These are phyloP conservation scores for Porphyrellus sp. DNA, from an alignment of 1,284 basidiomycete species.

Conservation along the genomic window DNA sequence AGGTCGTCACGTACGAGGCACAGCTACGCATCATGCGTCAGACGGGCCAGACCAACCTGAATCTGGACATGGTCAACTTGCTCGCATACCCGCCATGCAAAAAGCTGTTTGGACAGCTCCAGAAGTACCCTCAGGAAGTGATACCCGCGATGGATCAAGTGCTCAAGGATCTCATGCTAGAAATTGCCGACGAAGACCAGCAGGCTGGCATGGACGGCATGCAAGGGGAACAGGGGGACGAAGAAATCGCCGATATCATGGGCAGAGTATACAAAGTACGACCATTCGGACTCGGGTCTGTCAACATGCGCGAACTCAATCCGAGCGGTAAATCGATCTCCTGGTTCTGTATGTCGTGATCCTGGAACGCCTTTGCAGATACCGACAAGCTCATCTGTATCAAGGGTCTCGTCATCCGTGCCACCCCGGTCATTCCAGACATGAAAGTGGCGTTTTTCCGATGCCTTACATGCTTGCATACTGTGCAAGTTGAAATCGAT, in stretches of 20 bases:
- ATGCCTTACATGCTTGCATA: conserved; percentile 94
- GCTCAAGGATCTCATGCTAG: conserved; percentile 86
- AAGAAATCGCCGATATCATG: conserved; percentile 79
- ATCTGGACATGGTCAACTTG: conserved; percentile 89
- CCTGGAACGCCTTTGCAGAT: conserved; percentile 50
- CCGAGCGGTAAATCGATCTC: conserved; percentile 62
- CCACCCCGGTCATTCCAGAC: conserved; percentile 96
- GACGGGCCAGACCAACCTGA: conserved; percentile 89
- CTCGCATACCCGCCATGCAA: conserved; percentile 82
- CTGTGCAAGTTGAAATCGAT: conserved; percentile 93
- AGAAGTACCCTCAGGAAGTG: conserved; percentile 95
- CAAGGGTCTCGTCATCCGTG: conserved; percentile 96
- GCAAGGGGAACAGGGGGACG: conserved; percentile 67
- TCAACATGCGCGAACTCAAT: conserved; percentile 91
- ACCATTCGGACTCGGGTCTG: conserved; percentile 78
- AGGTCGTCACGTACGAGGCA: conserved; percentile 71
- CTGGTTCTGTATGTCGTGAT: background rate
- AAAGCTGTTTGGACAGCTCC: conserved; percentile 76
- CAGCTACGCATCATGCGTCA: conserved; percentile 87
- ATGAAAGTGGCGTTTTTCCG: conserved; percentile 99
- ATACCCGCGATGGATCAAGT: conserved; percentile 97
- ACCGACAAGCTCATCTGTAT: conserved; percentile 95
- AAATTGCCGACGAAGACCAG: conserved; percentile 76
- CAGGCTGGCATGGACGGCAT: conserved; percentile 65
- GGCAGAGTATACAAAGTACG: conserved; percentile 86